Conservation (phyloP, 2,329 filamentous ascomycete genomes). For the Penicillium sp. region DNA sequence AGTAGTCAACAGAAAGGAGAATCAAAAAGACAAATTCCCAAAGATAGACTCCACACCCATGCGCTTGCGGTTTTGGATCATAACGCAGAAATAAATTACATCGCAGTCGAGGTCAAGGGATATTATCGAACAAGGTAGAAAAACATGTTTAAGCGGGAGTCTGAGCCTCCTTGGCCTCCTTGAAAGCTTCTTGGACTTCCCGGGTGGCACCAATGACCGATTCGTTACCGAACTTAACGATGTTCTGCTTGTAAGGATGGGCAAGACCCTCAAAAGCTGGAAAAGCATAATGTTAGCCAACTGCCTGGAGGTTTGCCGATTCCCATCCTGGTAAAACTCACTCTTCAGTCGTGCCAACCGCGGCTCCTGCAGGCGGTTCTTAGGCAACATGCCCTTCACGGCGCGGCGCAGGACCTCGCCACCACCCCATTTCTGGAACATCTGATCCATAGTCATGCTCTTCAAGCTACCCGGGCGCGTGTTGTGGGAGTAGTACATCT, state of each 20-base stretch:
- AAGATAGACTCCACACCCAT: constrained; percentile 41
- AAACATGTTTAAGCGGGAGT: constrained; percentile 21
- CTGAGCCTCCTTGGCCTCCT: constrained; percentile 28
- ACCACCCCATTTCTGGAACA: constrained; percentile 93
- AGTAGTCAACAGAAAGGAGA: constrained; percentile 7
- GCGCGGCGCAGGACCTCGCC: constrained; percentile 87
- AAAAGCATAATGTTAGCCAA: constrained; percentile 10
- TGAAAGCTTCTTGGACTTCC: constrained; percentile 39
- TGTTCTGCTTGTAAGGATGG: constrained; percentile 89
- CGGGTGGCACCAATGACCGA: constrained; percentile 34
- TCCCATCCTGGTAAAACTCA: constrained; percentile 34
- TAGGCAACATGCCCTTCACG: constrained; percentile 95
- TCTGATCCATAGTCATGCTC: constrained; percentile 87
- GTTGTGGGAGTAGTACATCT: constrained; percentile 93
- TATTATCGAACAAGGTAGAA: background rate
- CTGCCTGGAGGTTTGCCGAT: background rate
- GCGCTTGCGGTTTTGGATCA: constrained; percentile 37
- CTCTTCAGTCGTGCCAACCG: constrained; percentile 82
- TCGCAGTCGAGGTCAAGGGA: constrained; percentile 4
- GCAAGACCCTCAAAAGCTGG: constrained; percentile 84
- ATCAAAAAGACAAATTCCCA: constrained; percentile 20
- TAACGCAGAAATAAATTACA: constrained; percentile 33
- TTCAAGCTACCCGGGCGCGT: constrained; percentile 85
- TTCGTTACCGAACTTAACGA: constrained; percentile 69
- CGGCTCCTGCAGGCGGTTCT: constrained; percentile 89